phyloP scores from a whole-genome alignment of 768 basidiomycete genomes.

The Lactifluus rugatus region DNA sequence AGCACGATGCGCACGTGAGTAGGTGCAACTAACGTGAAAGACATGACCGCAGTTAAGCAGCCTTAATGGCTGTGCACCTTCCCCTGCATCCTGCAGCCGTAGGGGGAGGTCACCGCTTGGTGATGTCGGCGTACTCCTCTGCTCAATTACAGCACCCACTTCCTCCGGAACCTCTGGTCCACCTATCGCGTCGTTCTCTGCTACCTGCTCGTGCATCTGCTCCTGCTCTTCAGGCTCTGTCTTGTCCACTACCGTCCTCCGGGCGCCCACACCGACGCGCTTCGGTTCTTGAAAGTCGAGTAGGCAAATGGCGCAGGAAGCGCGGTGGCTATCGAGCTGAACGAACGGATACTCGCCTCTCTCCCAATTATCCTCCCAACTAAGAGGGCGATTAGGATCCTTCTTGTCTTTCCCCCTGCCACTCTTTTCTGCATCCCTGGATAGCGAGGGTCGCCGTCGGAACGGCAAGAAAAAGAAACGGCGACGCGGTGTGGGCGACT shows the following conservation, averaged over 20 bases:
- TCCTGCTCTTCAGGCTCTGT: not conserved
- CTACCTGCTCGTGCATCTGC: not conserved
- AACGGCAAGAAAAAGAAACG: constrained; percentile 44
- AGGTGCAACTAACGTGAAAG: constrained; percentile 61
- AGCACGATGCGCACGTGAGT: not conserved
- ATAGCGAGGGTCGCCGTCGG: not conserved
- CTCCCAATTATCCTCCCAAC: constrained; percentile 78
- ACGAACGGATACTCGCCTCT: constrained; percentile 72
- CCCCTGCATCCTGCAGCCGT: constrained; percentile 60
- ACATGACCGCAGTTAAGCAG: constrained; percentile 75
- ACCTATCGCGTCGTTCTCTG: constrained; percentile 24
- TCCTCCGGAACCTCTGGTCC: constrained; percentile 26
- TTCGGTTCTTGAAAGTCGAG: constrained; percentile 76
- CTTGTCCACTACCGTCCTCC: constrained; percentile 20
- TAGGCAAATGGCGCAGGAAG: constrained; percentile 76
- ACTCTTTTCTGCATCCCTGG: constrained; percentile 17
- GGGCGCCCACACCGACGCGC: constrained; percentile 28
- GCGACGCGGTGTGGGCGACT: constrained; percentile 31
- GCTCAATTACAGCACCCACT: constrained; percentile 23
- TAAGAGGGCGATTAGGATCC: constrained; percentile 28
- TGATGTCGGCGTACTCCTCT: not conserved
- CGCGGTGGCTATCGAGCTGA: constrained; percentile 70
- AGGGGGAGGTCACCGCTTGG: constrained; percentile 29
- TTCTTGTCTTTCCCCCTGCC: constrained; percentile 14
- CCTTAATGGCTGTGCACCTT: constrained; percentile 68